Percentiles rank a stretch among this genome's conserved stretches.
Evolutionary conservation across 306 rosid genomes (phyloP).

Genomic region (Herpetospermum pedunculosum): DNA sequence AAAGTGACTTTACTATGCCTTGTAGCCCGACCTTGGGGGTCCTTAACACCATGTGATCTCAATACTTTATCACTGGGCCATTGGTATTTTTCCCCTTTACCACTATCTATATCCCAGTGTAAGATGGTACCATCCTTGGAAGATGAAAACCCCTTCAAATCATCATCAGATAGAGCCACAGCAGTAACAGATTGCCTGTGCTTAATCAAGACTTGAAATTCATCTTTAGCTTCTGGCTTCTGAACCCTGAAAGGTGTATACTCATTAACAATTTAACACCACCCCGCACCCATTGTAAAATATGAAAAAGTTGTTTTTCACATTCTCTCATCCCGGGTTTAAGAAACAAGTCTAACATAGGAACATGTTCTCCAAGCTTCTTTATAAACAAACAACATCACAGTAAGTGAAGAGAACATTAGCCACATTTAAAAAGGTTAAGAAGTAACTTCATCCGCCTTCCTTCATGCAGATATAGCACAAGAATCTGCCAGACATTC

Average conservation of each 20-base stretch:
- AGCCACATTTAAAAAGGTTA: background rate
- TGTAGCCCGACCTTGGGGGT: constrained; percentile 61
- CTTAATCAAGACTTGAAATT: constrained; percentile 52
- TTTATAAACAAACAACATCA: background rate
- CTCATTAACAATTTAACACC: background rate
- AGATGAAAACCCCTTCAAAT: constrained; percentile 78
- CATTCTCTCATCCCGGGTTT: background rate
- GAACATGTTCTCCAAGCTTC: background rate
- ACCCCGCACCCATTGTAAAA: background rate
- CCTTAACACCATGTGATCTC: constrained; percentile 69
- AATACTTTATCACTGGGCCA: constrained; percentile 67
- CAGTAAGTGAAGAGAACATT: background rate
- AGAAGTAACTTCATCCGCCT: background rate
- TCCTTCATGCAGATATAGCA: background rate
- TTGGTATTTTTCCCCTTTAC: constrained; percentile 59
- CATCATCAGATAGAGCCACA: constrained; percentile 74
- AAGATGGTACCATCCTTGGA: constrained; percentile 78
- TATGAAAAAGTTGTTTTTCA: background rate
- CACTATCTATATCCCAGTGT: constrained; percentile 82
- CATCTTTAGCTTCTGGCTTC: constrained; percentile 38
- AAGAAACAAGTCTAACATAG: background rate
- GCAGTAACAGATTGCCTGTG: constrained; percentile 69
- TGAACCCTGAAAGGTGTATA: constrained; percentile 39
- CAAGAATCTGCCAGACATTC: background rate
- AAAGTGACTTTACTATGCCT: constrained; percentile 58